Evolutionary conservation across 306 rosid genomes (phyloP), one percentile per base, ranked within the genome.

Genomic region (Inga leiocalycina): DNA sequence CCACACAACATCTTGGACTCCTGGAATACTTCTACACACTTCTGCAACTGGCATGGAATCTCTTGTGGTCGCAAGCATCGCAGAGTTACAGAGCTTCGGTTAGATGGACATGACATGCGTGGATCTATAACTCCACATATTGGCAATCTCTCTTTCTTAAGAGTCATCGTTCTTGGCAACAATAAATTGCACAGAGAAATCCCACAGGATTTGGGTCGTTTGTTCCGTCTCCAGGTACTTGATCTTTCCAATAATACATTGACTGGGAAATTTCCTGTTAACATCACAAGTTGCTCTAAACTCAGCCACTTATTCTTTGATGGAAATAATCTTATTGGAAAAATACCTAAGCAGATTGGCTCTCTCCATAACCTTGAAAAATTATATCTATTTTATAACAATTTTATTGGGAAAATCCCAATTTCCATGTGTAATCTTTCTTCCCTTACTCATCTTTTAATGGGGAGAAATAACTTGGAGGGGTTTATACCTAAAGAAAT

Each of bases 91-190:
- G 13, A 39, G 44, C 34, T 87, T 74, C 4, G 2, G 17, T 66
- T 81, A 14, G 4, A 3, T 20, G 68, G 39, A 4, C 13, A 5
- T 19, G 37, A 8, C 4, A 49, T 87, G 48, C 20, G 16, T 2
- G 87, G 89, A 27, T 15, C 68, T 15, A 27, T 78, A 49, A 68
- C 90, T 24, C 86, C 88, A 43, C 8, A 15, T 22, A 27, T 79
- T 27, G 88, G 88, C 2, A 84, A 84, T 46, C 77, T 84, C 24
- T 51, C 80, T 16, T 82, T 84, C 72, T 54, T 87, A 0, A 82
- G 66, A 41, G 1, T 3, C 41, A 1, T 87, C 49, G 0, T 10
- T 54, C 84, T 87, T 5, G 7, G 0, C 8, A 19, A 74, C 2
- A 84, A 87, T 13, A 65, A 22, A 39, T 79, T 81, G 4, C 16